Base-by-base conservation (phyloP, 441 rosid genomes). In the Jatropha multifida region DNA sequence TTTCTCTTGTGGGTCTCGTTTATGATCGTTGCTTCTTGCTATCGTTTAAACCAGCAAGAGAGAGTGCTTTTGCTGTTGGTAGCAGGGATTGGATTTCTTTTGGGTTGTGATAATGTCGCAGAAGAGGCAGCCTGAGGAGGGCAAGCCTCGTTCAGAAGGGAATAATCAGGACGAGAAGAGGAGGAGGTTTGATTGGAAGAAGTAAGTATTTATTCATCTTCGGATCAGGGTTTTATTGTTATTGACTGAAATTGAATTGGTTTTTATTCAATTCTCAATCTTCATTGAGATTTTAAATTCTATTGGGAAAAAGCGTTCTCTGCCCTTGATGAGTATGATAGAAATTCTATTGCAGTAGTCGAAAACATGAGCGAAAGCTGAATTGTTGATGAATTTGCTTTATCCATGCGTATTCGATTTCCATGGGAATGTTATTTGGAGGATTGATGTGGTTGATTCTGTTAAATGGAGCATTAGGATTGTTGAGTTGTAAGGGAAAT, bases 91-190 rank as follows among this genome's bases (percentile, higher is more conserved):
- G 40, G 27, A 40, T 54, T 66, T 18, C 42, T n/a, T 23, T 5
- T 49, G 42, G 71, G 66, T 48, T 32, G 40, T 81, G 63, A 79
- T 75, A 76, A 92, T 92, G 98, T 86, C 98, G 55, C 93, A 90
- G 71, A 94, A 94, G 85, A 90, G 98, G 78, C 94, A 89, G 52
- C 86, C 86, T 64, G 98, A 94, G 13, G 90, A 88, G 37, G 86
- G 85, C 4, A 92, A 87, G 83, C 78, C 81, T 75, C 88, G 83
- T 52, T 49, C 81, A 0, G 89, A 89, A 37, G 90, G 83, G 54
- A 74, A 71, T 68, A 74, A 74, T 76, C 85, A 84, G 0, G 93
- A 88, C 59, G 93, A 89, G 75, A 94, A 94, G 86, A 91, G 90
- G 74, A 76, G 96, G 68, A 89, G 86, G 80, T 73, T 80, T 51